These are phyloP conservation scores for Blastomyces emzantsi DNA, from an alignment of 2,329 filamentous ascomycete species.

Conservation along the genomic window DNA sequence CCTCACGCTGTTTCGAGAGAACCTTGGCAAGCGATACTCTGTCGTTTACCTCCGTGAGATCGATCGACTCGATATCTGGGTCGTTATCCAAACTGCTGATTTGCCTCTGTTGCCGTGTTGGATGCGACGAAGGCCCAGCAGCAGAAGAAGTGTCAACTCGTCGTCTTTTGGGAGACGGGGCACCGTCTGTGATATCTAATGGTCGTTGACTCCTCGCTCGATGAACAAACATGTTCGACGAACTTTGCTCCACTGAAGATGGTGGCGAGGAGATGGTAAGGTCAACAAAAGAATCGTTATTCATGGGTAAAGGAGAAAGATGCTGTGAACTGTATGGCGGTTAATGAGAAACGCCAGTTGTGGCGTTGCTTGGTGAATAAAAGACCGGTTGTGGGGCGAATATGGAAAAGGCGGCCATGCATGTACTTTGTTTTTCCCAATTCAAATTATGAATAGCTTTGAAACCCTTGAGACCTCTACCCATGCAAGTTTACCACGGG, in stretches of 20 bases:
- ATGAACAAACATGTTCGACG: constrained; percentile 2
- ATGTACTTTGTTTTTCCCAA: neutral
- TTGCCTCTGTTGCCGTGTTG: neutral
- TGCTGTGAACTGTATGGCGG: neutral
- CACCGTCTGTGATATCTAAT: neutral
- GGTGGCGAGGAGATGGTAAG: constrained; percentile 12
- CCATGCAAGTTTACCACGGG: neutral
- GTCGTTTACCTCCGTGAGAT: constrained; percentile 41
- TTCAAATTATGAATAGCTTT: neutral
- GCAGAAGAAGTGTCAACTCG: constrained; percentile 2
- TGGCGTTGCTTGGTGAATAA: neutral
- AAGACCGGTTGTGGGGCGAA: neutral
- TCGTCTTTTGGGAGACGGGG: constrained; percentile 1
- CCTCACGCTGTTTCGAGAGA: constrained; percentile 45
- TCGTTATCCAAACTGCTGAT: neutral
- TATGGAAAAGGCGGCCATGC: neutral
- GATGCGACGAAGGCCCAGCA: neutral
- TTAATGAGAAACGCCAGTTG: neutral
- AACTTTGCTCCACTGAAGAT: neutral
- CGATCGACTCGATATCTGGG: constrained; percentile 39
- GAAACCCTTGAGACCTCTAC: neutral
- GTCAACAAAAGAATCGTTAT: constrained; percentile 13
- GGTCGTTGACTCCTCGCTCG: constrained; percentile 3
- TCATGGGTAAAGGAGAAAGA: constrained; percentile 8
- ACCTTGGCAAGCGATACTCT: constrained; percentile 35